A percentile compares a stretch with the other conserved stretches of the same genome.
Conservation (phyloP, 371 early-diverging fungal genomes). For the Rhizomucor miehei region DNA sequence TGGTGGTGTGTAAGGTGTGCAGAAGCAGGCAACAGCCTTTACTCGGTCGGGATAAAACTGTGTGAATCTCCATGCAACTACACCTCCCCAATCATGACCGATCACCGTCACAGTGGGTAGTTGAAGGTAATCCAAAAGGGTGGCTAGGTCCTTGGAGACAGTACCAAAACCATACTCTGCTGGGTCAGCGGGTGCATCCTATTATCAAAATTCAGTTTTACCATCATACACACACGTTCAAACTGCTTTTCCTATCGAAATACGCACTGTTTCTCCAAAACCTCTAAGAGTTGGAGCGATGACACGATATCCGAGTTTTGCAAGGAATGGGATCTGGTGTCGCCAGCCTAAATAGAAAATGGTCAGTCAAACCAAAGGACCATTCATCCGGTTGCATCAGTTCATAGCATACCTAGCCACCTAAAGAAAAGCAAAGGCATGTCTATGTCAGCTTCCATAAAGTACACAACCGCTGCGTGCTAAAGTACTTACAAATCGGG, state of each 20-base stretch:
- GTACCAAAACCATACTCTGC: constrained; percentile 52
- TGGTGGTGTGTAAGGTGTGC: constrained; percentile 63
- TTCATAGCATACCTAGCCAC: neutral
- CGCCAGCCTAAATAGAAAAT: constrained; percentile 65
- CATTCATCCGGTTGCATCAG: too few relatives aligned
- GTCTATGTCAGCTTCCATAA: too few relatives aligned
- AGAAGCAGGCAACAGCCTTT: constrained; percentile 57
- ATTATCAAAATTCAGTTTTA: constrained; percentile 6
- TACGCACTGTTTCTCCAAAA: constrained; percentile 64
- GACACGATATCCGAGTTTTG: constrained; percentile 66
- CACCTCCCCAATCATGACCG: constrained; percentile 82
- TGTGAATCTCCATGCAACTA: constrained; percentile 64
- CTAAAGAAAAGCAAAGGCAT: neutral
- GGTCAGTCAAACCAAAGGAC: neutral
- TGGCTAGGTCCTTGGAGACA: constrained; percentile 52
- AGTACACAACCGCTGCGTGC: neutral
- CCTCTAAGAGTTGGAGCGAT: constrained; percentile 69
- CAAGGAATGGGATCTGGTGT: constrained; percentile 67
- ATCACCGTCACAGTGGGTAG: constrained; percentile 60
- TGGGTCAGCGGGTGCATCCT: constrained; percentile 50
- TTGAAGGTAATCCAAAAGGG: constrained; percentile 58
- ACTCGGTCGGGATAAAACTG: constrained; percentile 67
- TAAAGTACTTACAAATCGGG: constrained; percentile 51
- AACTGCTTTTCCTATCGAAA: neutral
- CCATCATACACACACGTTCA: neutral